phyloP scores from a whole-genome alignment of 2,329 filamentous ascomycete genomes.

The Penicillium carneum region DNA sequence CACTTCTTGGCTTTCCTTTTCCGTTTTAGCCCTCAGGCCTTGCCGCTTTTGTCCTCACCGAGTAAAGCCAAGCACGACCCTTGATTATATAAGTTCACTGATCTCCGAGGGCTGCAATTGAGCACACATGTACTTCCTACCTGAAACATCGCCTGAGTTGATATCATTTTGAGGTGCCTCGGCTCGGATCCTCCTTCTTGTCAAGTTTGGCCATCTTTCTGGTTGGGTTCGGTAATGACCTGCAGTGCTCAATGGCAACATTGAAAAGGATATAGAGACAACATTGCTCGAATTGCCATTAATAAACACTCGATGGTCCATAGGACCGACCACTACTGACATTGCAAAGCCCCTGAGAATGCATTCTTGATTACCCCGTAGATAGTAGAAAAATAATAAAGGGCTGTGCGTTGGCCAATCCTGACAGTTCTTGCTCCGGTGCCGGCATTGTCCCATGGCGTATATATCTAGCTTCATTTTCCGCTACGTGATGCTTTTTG shows the following conservation, averaged over 20 bases:
- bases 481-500: slow-evolving; percentile 46
- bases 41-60: not conserved
- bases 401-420: not conserved
- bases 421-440: slow-evolving; percentile 32
- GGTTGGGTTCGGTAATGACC: not conserved
- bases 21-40: not conserved
- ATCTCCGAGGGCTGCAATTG: not conserved
- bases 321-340: no score
- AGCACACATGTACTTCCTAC: not conserved
- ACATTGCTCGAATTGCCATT: no score
- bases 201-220: not conserved
- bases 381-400: no score
- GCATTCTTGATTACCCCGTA: no score
- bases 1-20: slow-evolving; percentile 1
- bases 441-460: slow-evolving; percentile 49
- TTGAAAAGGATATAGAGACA: no score
- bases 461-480: slow-evolving; percentile 53
- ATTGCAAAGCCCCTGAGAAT: no score
- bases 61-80: not conserved
- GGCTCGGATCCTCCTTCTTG: not conserved
- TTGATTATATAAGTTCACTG: not conserved
- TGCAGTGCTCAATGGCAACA: not conserved
- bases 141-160: not conserved
- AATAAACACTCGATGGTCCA: no score
- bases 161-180: not conserved